A percentile compares a stretch with the other conserved stretches of the same genome.
phyloP scores from a whole-genome alignment of 2,329 filamentous ascomycete genomes.

The Aspergillus fischeri region DNA sequence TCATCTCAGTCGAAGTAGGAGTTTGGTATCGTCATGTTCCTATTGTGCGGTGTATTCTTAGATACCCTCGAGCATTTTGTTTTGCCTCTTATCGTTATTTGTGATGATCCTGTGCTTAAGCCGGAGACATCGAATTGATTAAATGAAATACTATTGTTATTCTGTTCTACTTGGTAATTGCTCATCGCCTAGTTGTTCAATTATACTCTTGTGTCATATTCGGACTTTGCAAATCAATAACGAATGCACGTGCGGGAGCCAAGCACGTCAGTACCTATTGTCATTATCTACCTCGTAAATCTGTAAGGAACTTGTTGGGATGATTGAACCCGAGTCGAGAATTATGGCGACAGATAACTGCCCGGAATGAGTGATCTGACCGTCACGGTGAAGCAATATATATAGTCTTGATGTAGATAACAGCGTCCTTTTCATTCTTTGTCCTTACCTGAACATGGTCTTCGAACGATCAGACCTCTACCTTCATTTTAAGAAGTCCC shows the following conservation, averaged over 20 bases:
- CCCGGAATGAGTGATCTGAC: neutral
- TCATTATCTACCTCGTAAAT: neutral
- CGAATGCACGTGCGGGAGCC: neutral
- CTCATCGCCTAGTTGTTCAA: neutral
- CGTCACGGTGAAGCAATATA: neutral
- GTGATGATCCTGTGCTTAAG: neutral
- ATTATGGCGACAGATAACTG: neutral
- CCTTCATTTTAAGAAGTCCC: neutral
- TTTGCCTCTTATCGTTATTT: neutral
- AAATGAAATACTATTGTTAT: neutral
- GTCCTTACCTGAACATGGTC: neutral
- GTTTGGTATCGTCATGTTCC: conserved; percentile 8
- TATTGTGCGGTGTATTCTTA: conserved; percentile 21
- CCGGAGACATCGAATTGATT: neutral
- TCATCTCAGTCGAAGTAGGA: conserved; percentile 6
- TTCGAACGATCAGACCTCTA: neutral
- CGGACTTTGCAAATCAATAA: neutral
- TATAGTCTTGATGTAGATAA: neutral
- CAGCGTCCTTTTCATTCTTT: neutral
- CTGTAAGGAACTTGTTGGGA: neutral
- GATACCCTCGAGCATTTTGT: conserved; percentile 24
- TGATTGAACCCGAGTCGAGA: neutral
- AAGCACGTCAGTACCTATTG: neutral
- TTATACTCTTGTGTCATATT: neutral
- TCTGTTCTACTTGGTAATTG: neutral